These are phyloP conservation scores for Adenanthera pavonina DNA, from an alignment of 306 rosid species.

Conservation along the genomic window DNA sequence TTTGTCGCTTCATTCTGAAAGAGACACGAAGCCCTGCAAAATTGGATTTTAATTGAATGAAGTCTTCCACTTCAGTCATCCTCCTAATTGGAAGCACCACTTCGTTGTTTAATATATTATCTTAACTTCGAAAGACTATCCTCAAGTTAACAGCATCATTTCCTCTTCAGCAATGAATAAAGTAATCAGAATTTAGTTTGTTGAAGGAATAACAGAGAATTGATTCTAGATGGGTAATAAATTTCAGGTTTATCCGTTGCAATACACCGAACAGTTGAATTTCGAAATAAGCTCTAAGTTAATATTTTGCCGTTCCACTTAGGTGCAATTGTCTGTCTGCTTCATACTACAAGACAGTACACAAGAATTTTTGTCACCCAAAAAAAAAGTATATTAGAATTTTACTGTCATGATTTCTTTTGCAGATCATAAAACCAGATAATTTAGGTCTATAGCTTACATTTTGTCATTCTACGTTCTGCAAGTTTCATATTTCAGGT, in stretches of 20 bases:
- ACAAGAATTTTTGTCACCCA: neutral
- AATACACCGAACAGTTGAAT: neutral
- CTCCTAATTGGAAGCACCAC: neutral
- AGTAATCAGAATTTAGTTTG: neutral
- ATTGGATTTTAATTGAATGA: neutral
- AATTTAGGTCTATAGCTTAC: neutral
- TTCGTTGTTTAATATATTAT: neutral
- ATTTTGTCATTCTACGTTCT: neutral
- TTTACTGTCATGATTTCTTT: neutral
- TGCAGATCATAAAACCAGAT: neutral
- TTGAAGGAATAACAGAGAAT: neutral
- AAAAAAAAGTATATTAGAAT: too few species aligned
- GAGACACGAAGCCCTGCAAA: conserved; percentile 13
- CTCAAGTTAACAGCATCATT: neutral
- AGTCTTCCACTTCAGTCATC: neutral
- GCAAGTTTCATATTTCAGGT: neutral
- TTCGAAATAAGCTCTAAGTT: neutral
- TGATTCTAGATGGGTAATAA: neutral
- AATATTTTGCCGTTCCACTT: neutral
- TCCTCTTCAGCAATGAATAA: neutral
- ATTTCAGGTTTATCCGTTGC: neutral
- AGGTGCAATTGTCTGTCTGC: too few species aligned
- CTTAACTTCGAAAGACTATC: neutral
- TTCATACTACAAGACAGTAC: too few species aligned
- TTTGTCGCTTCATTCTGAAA: neutral